These are phyloP conservation scores for Darksidea phi DNA, from an alignment of 495 filamentous ascomycete species.

Conservation along the genomic window DNA sequence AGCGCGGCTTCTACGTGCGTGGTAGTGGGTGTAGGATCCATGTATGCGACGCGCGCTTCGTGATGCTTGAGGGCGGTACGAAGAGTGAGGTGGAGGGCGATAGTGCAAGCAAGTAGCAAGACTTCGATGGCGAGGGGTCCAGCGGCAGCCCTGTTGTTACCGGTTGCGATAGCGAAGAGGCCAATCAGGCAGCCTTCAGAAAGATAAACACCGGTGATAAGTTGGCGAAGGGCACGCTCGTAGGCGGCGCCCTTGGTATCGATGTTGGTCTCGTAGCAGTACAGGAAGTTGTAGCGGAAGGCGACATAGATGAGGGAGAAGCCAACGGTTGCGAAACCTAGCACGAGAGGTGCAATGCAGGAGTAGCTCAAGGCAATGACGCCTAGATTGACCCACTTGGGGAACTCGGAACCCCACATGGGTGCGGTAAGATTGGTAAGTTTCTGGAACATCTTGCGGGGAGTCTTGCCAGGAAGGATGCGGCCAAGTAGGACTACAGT, in stretches of 20 bases:
- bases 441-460: constrained; percentile 70
- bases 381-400: constrained; percentile 77
- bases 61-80: constrained; percentile 71
- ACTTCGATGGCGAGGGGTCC: constrained; percentile 85
- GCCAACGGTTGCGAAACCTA: constrained; percentile 82
- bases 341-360: constrained; percentile 83
- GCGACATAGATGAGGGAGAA: constrained; percentile 87
- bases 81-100: constrained; percentile 80
- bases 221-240: constrained; percentile 84
- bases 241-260: constrained; percentile 92
- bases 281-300: constrained; percentile 93
- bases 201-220: constrained; percentile 85
- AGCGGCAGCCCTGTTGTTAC: constrained; percentile 49
- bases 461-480: constrained; percentile 62
- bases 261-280: constrained; percentile 78
- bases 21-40: constrained; percentile 55
- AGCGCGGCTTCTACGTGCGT: constrained; percentile 72
- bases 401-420: constrained; percentile 87
- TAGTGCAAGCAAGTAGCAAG: constrained; percentile 72
- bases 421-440: constrained; percentile 64
- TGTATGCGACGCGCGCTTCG: constrained; percentile 23
- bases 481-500: constrained; percentile 75
- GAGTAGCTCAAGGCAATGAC: constrained; percentile 90
- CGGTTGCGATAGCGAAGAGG: constrained; percentile 69
- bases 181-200: constrained; percentile 84